Evolutionary conservation across 2,329 filamentous ascomycete genomes (phyloP), one percentile per base, ranked within the genome.

Genomic region (Leptosphaerulina australis): DNA sequence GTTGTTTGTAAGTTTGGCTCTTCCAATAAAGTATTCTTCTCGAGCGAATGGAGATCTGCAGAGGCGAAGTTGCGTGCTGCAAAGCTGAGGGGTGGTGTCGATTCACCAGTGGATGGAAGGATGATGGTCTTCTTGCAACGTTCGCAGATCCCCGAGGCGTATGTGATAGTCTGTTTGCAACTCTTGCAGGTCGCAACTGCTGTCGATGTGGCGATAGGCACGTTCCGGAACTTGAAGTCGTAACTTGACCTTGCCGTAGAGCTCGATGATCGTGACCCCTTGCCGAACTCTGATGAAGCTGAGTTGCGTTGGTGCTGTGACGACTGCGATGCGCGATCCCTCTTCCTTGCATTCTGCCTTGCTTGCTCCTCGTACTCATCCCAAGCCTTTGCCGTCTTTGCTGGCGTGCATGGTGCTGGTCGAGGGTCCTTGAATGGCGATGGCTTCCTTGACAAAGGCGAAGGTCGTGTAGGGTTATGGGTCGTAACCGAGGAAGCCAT

Each of bases 321-420:
- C 11, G 50, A 30, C 21, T 55, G 54, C 7, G 52, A 58, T 29
- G 49, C 52, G 10, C 37, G 53, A 9, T 71, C 66, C 50, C 68
- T 62, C 49, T 53, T 62, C 46, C 45, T 68, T 45, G 61, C 67
- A 31, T 66, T 68, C 41, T 71, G 67, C 12, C 66, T 45, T 8
- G 69, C 69, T 29, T 56, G 55, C 48, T 50, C 66, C 47, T 72
- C 70, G 30, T 68, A 70, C 43, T 68, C 64, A 25, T 73, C 69
- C 69, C 67, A 71, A n/a, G 68, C 35, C 43, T 66, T 60, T 24
- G 62, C 67, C 11, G 70, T 70, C 21, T 59, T 63, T 15, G 53
- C 50, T 14, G 65, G 66, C 22, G 63, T 67, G 28, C 52, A 63
- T 35, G 59, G 62, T 26, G 68, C 55, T 43, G 68, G 56, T 26